phyloP scores from a whole-genome alignment of 805 yeast genomes.

The Hermanozyma aechmeae region DNA sequence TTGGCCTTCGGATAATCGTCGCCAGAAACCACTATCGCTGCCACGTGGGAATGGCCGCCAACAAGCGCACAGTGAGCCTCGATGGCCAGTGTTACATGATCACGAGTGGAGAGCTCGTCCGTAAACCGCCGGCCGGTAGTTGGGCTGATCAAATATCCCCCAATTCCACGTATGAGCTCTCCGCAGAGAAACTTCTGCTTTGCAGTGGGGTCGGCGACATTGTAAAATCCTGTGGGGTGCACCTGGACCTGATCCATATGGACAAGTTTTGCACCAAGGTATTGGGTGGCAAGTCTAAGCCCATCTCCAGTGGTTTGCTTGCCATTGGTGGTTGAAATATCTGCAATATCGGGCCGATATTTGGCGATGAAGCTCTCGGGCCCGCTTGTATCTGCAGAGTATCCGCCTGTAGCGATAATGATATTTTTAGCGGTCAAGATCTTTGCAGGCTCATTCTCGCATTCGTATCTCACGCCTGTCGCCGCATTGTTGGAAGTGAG shows the following conservation, averaged over 20 bases:
- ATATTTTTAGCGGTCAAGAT: constrained; percentile 23
- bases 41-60: constrained; percentile 9
- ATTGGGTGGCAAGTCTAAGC: constrained; percentile 34
- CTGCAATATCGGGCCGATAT: constrained; percentile 37
- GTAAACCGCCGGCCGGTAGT: constrained; percentile 40
- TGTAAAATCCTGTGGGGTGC: constrained; percentile 56
- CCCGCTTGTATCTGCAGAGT: constrained; percentile 32
- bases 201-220: constrained; percentile 21
- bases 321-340: constrained; percentile 49
- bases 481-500: too few relatives aligned
- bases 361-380: constrained; percentile 23
- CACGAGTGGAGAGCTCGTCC: constrained; percentile 47
- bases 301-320: constrained; percentile 53
- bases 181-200: constrained; percentile 51
- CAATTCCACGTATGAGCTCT: constrained; percentile 50
- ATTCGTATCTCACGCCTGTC: too few relatives aligned
- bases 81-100: constrained; percentile 38
- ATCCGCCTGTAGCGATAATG: constrained; percentile 55
- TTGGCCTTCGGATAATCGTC: constrained; percentile 36
- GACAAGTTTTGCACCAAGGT: constrained; percentile 38
- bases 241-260: constrained; percentile 54
- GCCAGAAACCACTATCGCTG: constrained; percentile 28
- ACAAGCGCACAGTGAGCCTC: constrained; percentile 14
- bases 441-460: constrained; percentile 14
- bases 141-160: constrained; percentile 44